A percentile compares a stretch with the other conserved stretches of the same genome.
Conservation (phyloP, 768 basidiomycete genomes). For the Chalciporus piperatus region DNA sequence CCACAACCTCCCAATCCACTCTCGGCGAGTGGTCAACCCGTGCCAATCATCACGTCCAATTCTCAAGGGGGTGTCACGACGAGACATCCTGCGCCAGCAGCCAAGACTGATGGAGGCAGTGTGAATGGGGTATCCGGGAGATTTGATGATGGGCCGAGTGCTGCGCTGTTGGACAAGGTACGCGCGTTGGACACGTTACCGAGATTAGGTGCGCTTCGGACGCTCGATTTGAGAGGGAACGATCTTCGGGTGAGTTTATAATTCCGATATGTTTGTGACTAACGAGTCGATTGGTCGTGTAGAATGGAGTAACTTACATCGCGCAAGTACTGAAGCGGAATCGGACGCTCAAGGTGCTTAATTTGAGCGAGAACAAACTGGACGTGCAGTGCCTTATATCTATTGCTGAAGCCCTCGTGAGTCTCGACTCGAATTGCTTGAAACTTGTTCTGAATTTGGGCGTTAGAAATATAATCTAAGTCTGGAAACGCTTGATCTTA, state of each 20-base stretch:
- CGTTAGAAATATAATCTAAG: slow-evolving; percentile 89
- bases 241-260: slow-evolving; percentile 75
- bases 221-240: slow-evolving; percentile 89
- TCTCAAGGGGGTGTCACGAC: slow-evolving; percentile 53
- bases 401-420: slow-evolving; percentile 86
- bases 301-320: slow-evolving; percentile 82
- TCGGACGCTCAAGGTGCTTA: slow-evolving; percentile 89
- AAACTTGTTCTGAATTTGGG: background rate
- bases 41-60: slow-evolving; percentile 71
- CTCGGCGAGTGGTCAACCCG: slow-evolving; percentile 42
- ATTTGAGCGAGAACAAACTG: slow-evolving; percentile 92
- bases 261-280: background rate
- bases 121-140: slow-evolving; percentile 5
- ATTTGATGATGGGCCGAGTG: slow-evolving; percentile 53
- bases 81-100: slow-evolving; percentile 32
- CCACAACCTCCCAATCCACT: slow-evolving; percentile 35
- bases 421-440: slow-evolving; percentile 21
- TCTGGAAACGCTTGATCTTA: slow-evolving; percentile 91
- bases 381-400: slow-evolving; percentile 76
- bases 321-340: slow-evolving; percentile 97
- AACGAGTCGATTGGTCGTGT: background rate
- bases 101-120: slow-evolving; percentile 1
- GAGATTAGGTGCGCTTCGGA: slow-evolving; percentile 79
- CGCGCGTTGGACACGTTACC: slow-evolving; percentile 87
- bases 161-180: slow-evolving; percentile 83